Evolutionary conservation across 2,329 filamentous ascomycete species (phyloP).

Genomic region (Fusarium annulatum): DNA sequence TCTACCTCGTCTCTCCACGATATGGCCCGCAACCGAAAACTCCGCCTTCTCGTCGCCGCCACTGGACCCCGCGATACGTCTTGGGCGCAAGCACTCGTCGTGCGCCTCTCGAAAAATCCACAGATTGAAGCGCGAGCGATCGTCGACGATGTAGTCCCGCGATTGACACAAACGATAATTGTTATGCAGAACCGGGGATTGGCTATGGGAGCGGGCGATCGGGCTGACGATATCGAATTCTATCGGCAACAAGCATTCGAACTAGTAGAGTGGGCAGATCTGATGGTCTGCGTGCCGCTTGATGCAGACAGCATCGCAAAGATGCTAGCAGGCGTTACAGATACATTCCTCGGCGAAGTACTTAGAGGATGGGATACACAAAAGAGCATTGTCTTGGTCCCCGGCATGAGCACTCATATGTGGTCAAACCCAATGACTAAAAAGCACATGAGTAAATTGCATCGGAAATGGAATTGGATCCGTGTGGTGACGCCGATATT

Average conservation of each 20-base stretch:
- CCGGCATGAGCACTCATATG: constrained; percentile 88
- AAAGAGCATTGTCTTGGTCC: constrained; percentile 86
- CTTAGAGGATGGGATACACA: constrained; percentile 87
- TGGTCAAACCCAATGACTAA: constrained; percentile 92
- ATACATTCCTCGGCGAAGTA: constrained; percentile 83
- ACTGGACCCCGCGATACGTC: constrained; percentile 73
- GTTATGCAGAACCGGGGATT: constrained; percentile 66
- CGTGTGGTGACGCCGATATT: constrained; percentile 82
- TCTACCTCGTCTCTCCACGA: constrained; percentile 54
- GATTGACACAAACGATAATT: constrained; percentile 71
- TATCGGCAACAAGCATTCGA: constrained; percentile 67
- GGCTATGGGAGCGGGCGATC: constrained; percentile 46
- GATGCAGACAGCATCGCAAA: constrained; percentile 86
- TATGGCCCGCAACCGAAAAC: constrained; percentile 56
- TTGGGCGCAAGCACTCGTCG: constrained; percentile 73
- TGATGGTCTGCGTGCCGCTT: constrained; percentile 85
- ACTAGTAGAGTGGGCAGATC: constrained; percentile 86
- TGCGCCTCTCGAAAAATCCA: constrained; percentile 73
- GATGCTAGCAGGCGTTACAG: constrained; percentile 87
- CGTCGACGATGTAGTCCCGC: constrained; percentile 72
- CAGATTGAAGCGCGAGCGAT: constrained; percentile 71
- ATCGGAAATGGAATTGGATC: constrained; percentile 88
- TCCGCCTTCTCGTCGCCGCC: constrained; percentile 72
- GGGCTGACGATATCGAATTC: constrained; percentile 62
- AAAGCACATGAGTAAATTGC: constrained; percentile 85